Evolutionary conservation across 257 asterid genomes (phyloP).

Genomic region (Nicotiana sylvestris): DNA sequence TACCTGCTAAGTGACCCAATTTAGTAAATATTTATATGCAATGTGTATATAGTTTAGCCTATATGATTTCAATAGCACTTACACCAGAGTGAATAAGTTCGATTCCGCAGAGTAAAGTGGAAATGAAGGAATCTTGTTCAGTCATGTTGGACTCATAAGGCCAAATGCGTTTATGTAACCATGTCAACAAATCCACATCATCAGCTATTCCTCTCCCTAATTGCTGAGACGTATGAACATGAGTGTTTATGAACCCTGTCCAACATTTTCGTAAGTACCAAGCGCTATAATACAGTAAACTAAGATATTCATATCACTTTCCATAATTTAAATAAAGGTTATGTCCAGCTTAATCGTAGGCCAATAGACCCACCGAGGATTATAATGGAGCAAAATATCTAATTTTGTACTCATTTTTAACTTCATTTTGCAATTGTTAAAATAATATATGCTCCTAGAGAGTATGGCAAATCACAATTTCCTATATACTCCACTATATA

Average conservation of each 20-base stretch:
- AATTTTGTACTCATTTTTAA: background rate
- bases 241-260: conserved; percentile 61
- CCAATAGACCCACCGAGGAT: too few species aligned
- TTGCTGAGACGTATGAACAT: conserved; percentile 82
- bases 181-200: conserved; percentile 70
- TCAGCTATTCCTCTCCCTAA: conserved; percentile 79
- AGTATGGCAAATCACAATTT: background rate
- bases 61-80: conserved; percentile 16
- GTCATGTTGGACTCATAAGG: conserved; percentile 79
- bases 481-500: background rate
- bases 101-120: conserved; percentile 74
- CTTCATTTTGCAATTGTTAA: background rate
- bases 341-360: too few species aligned
- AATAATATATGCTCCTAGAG: background rate
- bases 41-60: background rate
- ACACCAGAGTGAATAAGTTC: conserved; percentile 87
- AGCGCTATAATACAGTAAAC: background rate
- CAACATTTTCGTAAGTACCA: background rate
- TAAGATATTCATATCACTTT: background rate
- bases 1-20: background rate
- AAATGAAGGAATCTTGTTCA: conserved; percentile 60
- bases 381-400: background rate
- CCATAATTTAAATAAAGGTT: too few species aligned
- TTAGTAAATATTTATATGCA: background rate
- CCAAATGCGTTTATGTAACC: conserved; percentile 81